Base-by-base conservation (phyloP, 352 stramenopile species). In the Peronospora belbahrii region DNA sequence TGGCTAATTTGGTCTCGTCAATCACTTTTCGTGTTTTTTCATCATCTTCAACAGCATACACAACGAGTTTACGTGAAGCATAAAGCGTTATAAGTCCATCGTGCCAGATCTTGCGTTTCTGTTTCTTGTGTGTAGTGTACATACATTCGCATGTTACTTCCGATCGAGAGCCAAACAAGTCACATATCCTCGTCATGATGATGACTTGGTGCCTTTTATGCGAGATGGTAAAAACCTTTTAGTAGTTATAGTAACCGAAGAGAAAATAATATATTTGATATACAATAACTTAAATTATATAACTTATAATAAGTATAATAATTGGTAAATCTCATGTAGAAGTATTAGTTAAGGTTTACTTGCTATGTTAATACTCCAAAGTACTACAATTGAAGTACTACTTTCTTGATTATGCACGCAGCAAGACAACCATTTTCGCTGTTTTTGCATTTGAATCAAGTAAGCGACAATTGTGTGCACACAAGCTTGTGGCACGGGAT, bases 81-180 rank as follows among this genome's bases (percentile, higher is more conserved):
- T 65, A 61, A 2, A 86, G 61, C 38, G 53, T 37, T 6, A 88
- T 30, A 45, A 88, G 87, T n/a, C 77, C 81, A 42, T 92, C 78
- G 17, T 89, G 69, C 72, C 74, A 92, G 10, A 58, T 64, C 59
- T 92, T 92, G 49, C 67, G 65, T 65, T 92, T 92, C 61, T 89
- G 77, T 33, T 77, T 85, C 71, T 88, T 89, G 71, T 92, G 70
- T 59, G 87, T 92, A 30, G 79, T 90, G 68, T 88, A 90, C 76
- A 90, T 85, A 60, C 79, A 90, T 56, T 81, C 76, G 54, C 67
- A 84, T 48, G 68, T 52, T 42, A 65, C 62, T 48, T 82, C 73
- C 1, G 46, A 48, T n/a, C 42, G 49, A 31, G 59, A 48, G 25
- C 76, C 73, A 13, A 88, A 52, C 50, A 88, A 51, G 42, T 70